These are phyloP conservation scores for Tylopilus cervinicoccineus DNA, from an alignment of 768 basidiomycete genomes.

Conservation along the genomic window DNA sequence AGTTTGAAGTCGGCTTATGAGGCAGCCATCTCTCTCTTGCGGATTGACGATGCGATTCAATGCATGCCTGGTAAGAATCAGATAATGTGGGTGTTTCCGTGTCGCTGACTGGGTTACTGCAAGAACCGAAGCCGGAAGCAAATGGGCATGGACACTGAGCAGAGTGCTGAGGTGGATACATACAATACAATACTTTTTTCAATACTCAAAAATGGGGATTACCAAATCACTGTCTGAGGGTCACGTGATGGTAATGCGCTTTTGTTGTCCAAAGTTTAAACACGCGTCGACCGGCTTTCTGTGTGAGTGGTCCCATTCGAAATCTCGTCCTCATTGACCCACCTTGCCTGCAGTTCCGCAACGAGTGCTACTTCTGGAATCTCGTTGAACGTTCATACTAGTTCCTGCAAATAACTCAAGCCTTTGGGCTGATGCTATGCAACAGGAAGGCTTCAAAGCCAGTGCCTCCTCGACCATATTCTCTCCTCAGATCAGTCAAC, in stretches of 20 bases:
- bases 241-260: constrained; percentile 30
- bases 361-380: constrained; percentile 7
- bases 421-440: constrained; percentile 46
- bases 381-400: constrained; percentile 14
- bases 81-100: constrained; percentile 5
- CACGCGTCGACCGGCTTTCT: constrained; percentile 19
- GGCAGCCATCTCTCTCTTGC: constrained; percentile 88
- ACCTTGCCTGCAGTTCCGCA: constrained; percentile 5
- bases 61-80: constrained; percentile 71
- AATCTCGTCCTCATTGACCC: constrained; percentile 14
- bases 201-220: too few relatives aligned
- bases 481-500: constrained; percentile 58
- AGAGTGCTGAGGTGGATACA: not conserved
- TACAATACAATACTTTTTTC: too few relatives aligned
- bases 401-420: constrained; percentile 24
- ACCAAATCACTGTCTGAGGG: not conserved
- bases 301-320: constrained; percentile 17
- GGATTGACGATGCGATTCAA: constrained; percentile 96
- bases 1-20: constrained; percentile 97
- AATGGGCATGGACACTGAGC: constrained; percentile 73
- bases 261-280: constrained; percentile 19
- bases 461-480: constrained; percentile 35
- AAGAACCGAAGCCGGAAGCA: constrained; percentile 69
- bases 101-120: constrained; percentile 14
- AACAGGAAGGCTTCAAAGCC: constrained; percentile 43